Percentiles rank a stretch among this genome's conserved stretches.
These are phyloP conservation scores for Gnaphalium uliginosum DNA, from an alignment of 129 eudicot species.

Conservation along the genomic window DNA sequence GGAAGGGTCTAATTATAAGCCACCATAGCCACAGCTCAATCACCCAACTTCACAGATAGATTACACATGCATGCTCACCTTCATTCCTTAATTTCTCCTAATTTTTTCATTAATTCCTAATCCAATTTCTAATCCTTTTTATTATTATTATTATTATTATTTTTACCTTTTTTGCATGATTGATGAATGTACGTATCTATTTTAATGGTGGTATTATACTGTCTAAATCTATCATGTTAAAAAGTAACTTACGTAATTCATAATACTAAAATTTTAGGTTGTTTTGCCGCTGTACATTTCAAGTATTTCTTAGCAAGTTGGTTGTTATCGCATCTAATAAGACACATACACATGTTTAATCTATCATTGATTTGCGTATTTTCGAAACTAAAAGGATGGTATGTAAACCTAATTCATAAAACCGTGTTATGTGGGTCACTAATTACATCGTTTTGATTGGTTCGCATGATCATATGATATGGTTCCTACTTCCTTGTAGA, in stretches of 20 bases:
- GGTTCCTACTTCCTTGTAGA: constrained; percentile 1
- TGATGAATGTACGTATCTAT: too few relatives aligned
- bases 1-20: constrained; percentile 38
- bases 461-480: constrained; percentile 7
- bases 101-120: constrained; percentile 9
- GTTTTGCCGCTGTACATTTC: not conserved
- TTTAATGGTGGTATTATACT: not conserved
- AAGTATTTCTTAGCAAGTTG: not conserved
- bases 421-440: constrained; percentile 23
- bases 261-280: too few relatives aligned
- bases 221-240: not conserved
- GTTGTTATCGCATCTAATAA: not conserved
- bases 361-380: constrained; percentile 4
- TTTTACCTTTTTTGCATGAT: not conserved
- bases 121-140: not conserved
- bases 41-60: constrained; percentile 51
- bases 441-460: not conserved
- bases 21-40: constrained; percentile 49
- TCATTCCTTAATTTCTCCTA: constrained; percentile 32
- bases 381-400: not conserved
- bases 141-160: too few relatives aligned
- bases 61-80: constrained; percentile 29
- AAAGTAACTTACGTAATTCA: too few relatives aligned
- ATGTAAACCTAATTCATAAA: not conserved
- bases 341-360: not conserved